Conservation (phyloP, 495 filamentous ascomycete genomes). For the Pyrenopolyporus hunteri region DNA sequence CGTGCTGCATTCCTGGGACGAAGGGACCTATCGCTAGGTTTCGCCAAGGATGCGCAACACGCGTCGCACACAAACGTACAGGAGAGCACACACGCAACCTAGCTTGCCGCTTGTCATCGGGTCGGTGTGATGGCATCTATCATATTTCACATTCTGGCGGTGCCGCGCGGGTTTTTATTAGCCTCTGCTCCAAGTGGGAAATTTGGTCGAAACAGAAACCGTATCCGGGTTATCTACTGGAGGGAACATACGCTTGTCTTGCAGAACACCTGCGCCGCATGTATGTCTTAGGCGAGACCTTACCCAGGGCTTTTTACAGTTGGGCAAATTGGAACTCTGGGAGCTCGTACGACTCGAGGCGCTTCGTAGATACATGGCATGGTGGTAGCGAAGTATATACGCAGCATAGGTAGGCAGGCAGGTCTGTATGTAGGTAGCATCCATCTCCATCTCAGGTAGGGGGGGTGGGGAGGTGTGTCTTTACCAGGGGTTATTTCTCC, state of each 20-base stretch:
- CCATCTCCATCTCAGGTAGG: no score
- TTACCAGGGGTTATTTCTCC: slow-evolving; percentile 30
- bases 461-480: slow-evolving; percentile 17
- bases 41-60: slow-evolving; percentile 30
- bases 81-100: slow-evolving; percentile 10
- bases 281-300: slow-evolving; percentile 34
- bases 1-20: slow-evolving; percentile 22
- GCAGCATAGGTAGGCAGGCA: no score
- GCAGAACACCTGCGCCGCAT: slow-evolving; percentile 35
- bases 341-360: slow-evolving; percentile 22
- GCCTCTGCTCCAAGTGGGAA: background rate
- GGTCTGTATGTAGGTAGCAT: no score
- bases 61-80: slow-evolving; percentile 32
- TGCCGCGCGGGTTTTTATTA: slow-evolving; percentile 17
- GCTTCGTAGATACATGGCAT: slow-evolving; percentile 18
- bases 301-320: slow-evolving; percentile 19
- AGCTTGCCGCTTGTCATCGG: slow-evolving; percentile 17
- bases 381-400: no score
- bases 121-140: slow-evolving; percentile 29
- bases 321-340: slow-evolving; percentile 31
- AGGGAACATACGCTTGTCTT: slow-evolving; percentile 20
- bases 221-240: slow-evolving; percentile 23
- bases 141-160: slow-evolving; percentile 33
- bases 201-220: slow-evolving; percentile 4
- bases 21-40: slow-evolving; percentile 25